Evolutionary conservation across 192 early-diverging fungal species (phyloP).

Genomic region (Rhizophagus prolifer): DNA sequence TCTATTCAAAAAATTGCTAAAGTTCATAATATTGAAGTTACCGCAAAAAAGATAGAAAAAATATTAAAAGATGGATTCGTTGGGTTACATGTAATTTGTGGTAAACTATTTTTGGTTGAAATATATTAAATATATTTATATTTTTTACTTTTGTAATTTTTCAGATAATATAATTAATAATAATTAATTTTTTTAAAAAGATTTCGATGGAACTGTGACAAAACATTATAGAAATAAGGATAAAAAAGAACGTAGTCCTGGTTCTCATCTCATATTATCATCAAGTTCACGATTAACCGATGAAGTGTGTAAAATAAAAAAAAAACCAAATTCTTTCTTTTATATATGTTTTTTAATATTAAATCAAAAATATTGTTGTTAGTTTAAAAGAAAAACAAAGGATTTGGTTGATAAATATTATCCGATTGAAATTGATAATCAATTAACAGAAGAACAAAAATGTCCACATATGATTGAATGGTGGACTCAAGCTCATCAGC

Average conservation of each 20-base stretch:
- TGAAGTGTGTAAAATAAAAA: slow-evolving; percentile 36
- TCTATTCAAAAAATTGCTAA: neutral
- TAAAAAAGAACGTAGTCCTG: slow-evolving; percentile 42
- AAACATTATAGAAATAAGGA: slow-evolving; percentile 35
- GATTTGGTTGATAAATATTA: slow-evolving; percentile 64
- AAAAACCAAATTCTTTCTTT: too few relatives aligned
- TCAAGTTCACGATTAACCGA: slow-evolving; percentile 34
- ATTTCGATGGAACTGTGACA: slow-evolving; percentile 76
- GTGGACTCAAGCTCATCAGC: slow-evolving; percentile 65
- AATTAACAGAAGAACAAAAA: slow-evolving; percentile 54
- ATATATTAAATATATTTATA: neutral
- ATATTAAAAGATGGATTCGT: slow-evolving; percentile 49
- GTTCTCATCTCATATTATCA: slow-evolving; percentile 47
- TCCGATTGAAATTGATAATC: slow-evolving; percentile 64
- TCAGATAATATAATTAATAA: neutral
- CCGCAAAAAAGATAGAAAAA: slow-evolving; percentile 45
- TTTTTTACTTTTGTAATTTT: neutral
- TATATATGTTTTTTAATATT: too few relatives aligned
- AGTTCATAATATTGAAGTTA: slow-evolving; percentile 38
- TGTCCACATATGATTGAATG: slow-evolving; percentile 68
- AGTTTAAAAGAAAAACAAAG: slow-evolving; percentile 50
- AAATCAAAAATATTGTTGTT: neutral
- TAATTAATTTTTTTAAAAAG: neutral
- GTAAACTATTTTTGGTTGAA: slow-evolving; percentile 29
- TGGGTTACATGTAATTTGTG: slow-evolving; percentile 59